These are phyloP conservation scores for Fusarium protoensiforme DNA, from an alignment of 2,329 filamentous ascomycete species.

Conservation along the genomic window DNA sequence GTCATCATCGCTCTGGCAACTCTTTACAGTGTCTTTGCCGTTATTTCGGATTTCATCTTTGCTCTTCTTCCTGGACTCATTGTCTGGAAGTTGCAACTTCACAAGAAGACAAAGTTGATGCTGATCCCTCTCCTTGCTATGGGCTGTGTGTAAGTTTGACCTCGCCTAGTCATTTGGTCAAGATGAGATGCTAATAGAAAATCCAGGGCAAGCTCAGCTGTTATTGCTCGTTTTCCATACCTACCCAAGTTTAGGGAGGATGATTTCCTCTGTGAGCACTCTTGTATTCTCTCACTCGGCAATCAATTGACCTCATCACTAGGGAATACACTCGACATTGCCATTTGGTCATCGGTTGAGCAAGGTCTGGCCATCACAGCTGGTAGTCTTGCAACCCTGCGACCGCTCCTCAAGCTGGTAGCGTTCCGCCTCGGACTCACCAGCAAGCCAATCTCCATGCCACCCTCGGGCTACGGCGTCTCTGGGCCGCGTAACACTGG, in stretches of 20 bases:
- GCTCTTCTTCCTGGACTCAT: slow-evolving; percentile 63
- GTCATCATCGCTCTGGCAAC: slow-evolving; percentile 60
- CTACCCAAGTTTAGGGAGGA: slow-evolving; percentile 45
- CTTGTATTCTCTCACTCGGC: accelerated
- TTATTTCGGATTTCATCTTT: slow-evolving; percentile 59
- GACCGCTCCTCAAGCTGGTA: slow-evolving; percentile 49
- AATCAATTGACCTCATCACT: background rate
- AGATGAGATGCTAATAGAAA: background rate
- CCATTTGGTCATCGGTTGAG: slow-evolving; percentile 59
- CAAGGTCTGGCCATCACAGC: slow-evolving; percentile 58
- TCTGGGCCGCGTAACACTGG: slow-evolving; percentile 9
- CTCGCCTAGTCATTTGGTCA: background rate
- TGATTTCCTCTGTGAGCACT: slow-evolving; percentile 52
- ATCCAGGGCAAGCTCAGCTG: slow-evolving; percentile 52
- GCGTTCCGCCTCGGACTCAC: slow-evolving; percentile 25
- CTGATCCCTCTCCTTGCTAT: slow-evolving; percentile 63
- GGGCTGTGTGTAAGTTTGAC: slow-evolving; percentile 57
- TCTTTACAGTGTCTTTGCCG: slow-evolving; percentile 58
- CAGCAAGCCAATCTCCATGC: slow-evolving; percentile 21
- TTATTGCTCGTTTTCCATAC: slow-evolving; percentile 52
- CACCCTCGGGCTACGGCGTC: slow-evolving; percentile 17
- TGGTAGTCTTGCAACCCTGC: slow-evolving; percentile 54
- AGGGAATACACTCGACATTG: slow-evolving; percentile 53
- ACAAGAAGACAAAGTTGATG: slow-evolving; percentile 57
- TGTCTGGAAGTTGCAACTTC: slow-evolving; percentile 64